Evolutionary conservation across 768 basidiomycete species (phyloP).

Genomic region (Mrakia gelida): DNA sequence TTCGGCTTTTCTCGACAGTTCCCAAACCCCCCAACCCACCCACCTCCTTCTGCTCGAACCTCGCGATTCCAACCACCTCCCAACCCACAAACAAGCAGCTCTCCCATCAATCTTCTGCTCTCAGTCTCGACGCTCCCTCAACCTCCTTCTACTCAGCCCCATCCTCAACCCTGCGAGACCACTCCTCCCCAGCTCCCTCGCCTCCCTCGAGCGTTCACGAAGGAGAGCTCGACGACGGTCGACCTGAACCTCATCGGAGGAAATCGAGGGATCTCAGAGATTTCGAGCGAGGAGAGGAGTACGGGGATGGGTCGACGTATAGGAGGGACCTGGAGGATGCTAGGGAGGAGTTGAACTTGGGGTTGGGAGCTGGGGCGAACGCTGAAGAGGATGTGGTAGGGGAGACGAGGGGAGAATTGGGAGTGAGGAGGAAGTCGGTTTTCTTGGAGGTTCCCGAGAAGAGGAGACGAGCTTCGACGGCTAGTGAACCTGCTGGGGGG

Average conservation of each 20-base stretch:
- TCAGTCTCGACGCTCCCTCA: background rate
- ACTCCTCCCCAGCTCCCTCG: background rate
- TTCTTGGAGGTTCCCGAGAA: background rate
- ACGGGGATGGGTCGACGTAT: background rate
- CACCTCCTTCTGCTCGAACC: too few relatives aligned
- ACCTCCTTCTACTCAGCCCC: constrained; percentile 9
- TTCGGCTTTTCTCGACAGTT: too few relatives aligned
- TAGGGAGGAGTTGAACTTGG: background rate
- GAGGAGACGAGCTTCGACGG: background rate
- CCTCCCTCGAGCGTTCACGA: constrained; percentile 1
- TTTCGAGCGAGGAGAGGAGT: background rate
- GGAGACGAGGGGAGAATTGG: background rate
- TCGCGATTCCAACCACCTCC: too few relatives aligned
- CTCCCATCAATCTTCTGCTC: background rate
- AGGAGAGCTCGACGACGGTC: background rate
- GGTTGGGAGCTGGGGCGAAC: background rate
- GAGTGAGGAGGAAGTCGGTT: background rate
- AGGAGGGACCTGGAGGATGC: background rate
- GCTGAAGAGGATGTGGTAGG: background rate
- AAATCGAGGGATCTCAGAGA: background rate
- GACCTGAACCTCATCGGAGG: background rate
- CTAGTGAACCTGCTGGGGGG: background rate
- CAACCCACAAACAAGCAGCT: background rate
- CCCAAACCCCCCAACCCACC: too few relatives aligned
- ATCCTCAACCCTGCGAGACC: background rate